phyloP scores from a whole-genome alignment of 2,329 filamentous ascomycete species.

The Paecilomyces fulvus region DNA sequence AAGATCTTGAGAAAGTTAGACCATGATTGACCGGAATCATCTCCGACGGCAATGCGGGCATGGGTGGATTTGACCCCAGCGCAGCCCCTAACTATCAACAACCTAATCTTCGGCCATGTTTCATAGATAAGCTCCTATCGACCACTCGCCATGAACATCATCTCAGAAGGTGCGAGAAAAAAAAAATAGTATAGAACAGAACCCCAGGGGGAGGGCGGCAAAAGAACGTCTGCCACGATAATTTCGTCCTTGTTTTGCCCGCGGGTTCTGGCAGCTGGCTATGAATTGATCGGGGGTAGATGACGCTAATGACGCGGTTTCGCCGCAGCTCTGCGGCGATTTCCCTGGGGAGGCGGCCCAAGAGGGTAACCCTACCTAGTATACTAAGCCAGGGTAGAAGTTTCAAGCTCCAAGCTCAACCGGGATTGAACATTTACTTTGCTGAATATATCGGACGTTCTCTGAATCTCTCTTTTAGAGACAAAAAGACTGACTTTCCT shows the following conservation, averaged over 20 bases:
- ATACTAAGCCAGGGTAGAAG: background rate
- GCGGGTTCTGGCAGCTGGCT: background rate
- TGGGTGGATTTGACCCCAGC: background rate
- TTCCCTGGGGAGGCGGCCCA: background rate
- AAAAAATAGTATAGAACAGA: background rate
- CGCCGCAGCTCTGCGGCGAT: background rate
- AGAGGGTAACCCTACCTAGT: background rate
- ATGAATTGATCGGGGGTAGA: background rate
- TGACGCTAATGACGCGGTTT: background rate
- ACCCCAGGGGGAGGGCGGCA: background rate
- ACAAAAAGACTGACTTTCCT: background rate
- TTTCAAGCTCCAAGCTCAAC: background rate
- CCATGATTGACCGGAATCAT: background rate
- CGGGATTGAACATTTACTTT: background rate
- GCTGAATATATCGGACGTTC: background rate
- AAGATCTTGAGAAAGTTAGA: background rate
- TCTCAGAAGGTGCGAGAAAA: background rate
- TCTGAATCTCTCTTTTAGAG: background rate
- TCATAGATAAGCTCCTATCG: background rate
- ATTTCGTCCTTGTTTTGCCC: no score
- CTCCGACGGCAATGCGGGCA: background rate
- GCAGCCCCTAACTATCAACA: background rate
- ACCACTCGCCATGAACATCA: background rate
- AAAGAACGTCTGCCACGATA: background rate
- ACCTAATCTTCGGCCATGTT: background rate